phyloP scores from a whole-genome alignment of 2,329 filamentous ascomycete genomes.

The Nemania diffusa region DNA sequence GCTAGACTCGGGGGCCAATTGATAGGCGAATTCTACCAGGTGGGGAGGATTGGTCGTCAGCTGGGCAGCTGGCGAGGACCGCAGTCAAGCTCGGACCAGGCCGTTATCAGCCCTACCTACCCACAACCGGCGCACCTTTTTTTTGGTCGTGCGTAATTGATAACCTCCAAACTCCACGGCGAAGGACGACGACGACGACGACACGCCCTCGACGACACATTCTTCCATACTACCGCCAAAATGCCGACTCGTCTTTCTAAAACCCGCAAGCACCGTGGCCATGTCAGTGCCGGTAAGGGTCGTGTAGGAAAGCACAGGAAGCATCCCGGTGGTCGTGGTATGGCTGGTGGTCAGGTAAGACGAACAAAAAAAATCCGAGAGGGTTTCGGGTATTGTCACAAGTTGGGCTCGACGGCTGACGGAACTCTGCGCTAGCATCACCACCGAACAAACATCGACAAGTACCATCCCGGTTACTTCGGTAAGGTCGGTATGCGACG shows the following conservation, averaged over 20 bases:
- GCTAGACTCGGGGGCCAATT: background rate
- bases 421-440: slow-evolving; percentile 85
- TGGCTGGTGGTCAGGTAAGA: slow-evolving; percentile 63
- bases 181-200: slow-evolving; percentile 34
- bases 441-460: slow-evolving; percentile 85
- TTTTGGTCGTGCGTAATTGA: slow-evolving; percentile 37
- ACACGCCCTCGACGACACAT: slow-evolving; percentile 35
- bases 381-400: background rate
- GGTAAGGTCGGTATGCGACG: slow-evolving; percentile 95
- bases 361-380: background rate
- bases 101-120: slow-evolving; percentile 37
- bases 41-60: background rate
- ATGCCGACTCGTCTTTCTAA: slow-evolving; percentile 41
- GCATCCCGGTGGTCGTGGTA: slow-evolving; percentile 83
- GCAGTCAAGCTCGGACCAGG: slow-evolving; percentile 23
- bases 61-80: slow-evolving; percentile 14
- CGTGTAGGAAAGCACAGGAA: slow-evolving; percentile 99
- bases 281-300: slow-evolving; percentile 98
- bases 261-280: slow-evolving; percentile 72
- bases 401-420: slow-evolving; percentile 12
- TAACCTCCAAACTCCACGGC: slow-evolving; percentile 30
- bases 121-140: slow-evolving; percentile 38
- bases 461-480: slow-evolving; percentile 99
- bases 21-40: background rate
- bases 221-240: slow-evolving; percentile 29